phyloP scores from a whole-genome alignment of 768 basidiomycete genomes.

The Boletus speciosus region DNA sequence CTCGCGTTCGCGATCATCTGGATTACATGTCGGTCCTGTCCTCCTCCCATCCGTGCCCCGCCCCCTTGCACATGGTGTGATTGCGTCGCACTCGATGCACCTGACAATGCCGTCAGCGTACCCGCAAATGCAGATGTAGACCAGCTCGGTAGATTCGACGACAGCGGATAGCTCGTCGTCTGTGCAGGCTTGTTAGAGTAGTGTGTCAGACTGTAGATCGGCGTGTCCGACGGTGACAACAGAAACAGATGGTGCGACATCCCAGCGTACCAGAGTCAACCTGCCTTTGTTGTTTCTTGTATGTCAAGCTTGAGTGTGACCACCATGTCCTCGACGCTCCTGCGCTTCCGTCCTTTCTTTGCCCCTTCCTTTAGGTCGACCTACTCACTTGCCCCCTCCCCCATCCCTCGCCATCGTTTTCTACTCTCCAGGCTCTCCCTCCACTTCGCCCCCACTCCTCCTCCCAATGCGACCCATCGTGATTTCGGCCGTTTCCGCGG shows the following conservation, averaged over 20 bases:
- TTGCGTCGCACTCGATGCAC: constrained; percentile 74
- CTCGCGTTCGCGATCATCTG: constrained; percentile 99
- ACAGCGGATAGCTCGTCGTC: constrained; percentile 60
- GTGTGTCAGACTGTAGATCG: constrained; percentile 79
- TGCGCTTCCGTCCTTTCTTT: constrained; percentile 10
- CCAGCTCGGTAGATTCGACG: constrained; percentile 85
- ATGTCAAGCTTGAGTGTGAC: neutral
- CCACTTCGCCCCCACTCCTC: constrained; percentile 14
- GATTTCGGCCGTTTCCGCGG: constrained; percentile 5
- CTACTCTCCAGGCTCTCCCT: constrained; percentile 6
- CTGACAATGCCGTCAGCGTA: constrained; percentile 81
- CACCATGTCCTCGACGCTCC: neutral
- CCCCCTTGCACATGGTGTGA: constrained; percentile 58
- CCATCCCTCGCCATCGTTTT: neutral
- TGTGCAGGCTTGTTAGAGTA: constrained; percentile 71
- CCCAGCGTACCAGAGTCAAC: neutral
- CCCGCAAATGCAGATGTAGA: constrained; percentile 90
- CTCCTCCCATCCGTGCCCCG: constrained; percentile 67
- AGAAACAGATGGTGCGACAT: constrained; percentile 90
- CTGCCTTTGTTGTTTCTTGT: constrained; percentile 10
- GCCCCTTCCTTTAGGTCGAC: neutral
- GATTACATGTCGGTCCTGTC: constrained; percentile 88
- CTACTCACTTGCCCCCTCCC: neutral
- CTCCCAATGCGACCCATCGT: constrained; percentile 24
- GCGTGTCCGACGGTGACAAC: constrained; percentile 83